Base-by-base conservation (phyloP, 345 rosid species). In the Corchorus olitorius region DNA sequence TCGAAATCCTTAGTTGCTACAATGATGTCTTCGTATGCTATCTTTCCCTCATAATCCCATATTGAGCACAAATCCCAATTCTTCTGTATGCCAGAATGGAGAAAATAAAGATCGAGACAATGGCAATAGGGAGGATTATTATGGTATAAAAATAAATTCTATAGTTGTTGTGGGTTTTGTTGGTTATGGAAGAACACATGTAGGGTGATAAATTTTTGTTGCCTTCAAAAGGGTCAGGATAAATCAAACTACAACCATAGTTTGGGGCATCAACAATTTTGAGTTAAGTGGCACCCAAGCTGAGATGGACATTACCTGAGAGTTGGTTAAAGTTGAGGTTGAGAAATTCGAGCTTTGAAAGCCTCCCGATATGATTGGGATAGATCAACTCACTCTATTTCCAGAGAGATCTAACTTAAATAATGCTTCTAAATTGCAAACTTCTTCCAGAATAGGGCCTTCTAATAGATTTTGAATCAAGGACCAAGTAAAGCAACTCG, bases 1-100 rank as follows among this genome's bases (percentile, higher is more conserved):
- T 74, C 49, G 49, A 62, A 74, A 64, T 74, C 17, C 19, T 74
- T 48, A 5, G 60, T 74, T 43, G 70, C 77, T 50, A 12, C 9
- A 6, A 50, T 63, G 5, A 74, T 74, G 17, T 62, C 77, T 46
- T 63, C 11, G 15, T 48, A 74, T 8, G 43, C 64, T 4, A 75
- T 46, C 19, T 8, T 54, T 52, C 43, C 72, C 53, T 77, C 65
- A 22, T 19, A 71, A 55, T 72, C 64, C 54, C 50, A 78, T n/a
- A 78, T 39, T 9, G 64, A 37, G 39, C 72, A 72, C 4, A 55
- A 5, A 48, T 53, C 46, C 7, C 65, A 65, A 43, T 41, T 34
- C n/a, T 77, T 60, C n/a, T n/a, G n/a, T n/a, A n/a, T n/a, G n/a
- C n/a, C n/a, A 65, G 3, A 19, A 65, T 5, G 8, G 34, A 43